Evolutionary conservation across 2,329 filamentous ascomycete species (phyloP), one percentile per base, ranked within the genome.

Genomic region (Tolypocladium cylindrosporum): DNA sequence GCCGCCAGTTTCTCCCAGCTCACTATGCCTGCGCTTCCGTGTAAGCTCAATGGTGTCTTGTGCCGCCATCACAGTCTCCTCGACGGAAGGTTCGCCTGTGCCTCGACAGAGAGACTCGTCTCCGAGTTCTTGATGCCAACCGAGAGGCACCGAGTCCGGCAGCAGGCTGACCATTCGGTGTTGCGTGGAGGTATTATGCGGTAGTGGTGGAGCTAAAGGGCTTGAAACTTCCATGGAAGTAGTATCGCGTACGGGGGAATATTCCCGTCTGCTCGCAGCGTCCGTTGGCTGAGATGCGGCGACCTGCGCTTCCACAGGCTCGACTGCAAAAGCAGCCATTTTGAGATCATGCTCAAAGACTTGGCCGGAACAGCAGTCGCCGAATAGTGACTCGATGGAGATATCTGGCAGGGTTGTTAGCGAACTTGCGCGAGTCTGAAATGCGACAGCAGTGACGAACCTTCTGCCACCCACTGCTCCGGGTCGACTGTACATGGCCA

Each of bases 401-500:
- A 86, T 72, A 1, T 67, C 79, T 75, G 16, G 16, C 3, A 19
- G 24, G 13, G 31, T 0, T 1, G 37, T 40, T 10, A 56, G 3
- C 6, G 27, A 31, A 6, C 27, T 31, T 31, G 27, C 27, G 27
- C 27, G 27, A 31, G 27, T 6, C 27, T 27, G 24, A 31, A 31
- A 31, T 31, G 27, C 27, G 19, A 27, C 19, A 37, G 10, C 4
- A 16, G 2, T 27, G 41, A 21, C 13, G 41, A 9, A 55, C 76
- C 76, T 59, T 85, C 76, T 36, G 75, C 74, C 3, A 74, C 58
- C 91, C 91, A 97, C 1, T 74, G 74, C 0, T 71, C 65, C 19
- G 79, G 72, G 60, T 90, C 80, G 1, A 88, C 83, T 0, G 91
- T 96, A 67, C 91, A 96, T 0, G 92, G 91, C 76, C 88, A 89